phyloP scores from a whole-genome alignment of 2,329 filamentous ascomycete genomes.

The Aureobasidium sp. region DNA sequence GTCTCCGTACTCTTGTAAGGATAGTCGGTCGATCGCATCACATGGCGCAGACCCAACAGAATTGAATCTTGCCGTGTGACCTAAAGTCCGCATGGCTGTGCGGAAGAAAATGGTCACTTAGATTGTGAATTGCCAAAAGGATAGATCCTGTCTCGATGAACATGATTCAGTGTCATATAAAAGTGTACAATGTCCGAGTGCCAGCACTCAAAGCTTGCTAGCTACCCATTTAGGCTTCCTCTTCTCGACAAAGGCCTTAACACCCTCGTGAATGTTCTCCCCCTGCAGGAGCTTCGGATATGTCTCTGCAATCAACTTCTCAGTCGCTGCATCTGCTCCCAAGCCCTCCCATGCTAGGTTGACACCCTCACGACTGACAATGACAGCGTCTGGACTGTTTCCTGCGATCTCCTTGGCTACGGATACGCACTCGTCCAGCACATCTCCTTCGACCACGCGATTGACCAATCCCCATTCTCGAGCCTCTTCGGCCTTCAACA shows the following conservation, averaged over 20 bases:
- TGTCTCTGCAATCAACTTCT: slow-evolving; percentile 51
- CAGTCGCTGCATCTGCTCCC: slow-evolving; percentile 57
- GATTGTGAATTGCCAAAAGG: no score
- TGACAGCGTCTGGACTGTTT: slow-evolving; percentile 64
- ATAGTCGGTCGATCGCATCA: no score
- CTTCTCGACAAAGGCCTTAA: slow-evolving; percentile 71
- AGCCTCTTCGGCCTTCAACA: slow-evolving; percentile 54
- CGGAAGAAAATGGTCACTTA: no score
- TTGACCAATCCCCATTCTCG: slow-evolving; percentile 64
- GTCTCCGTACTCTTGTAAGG: no score
- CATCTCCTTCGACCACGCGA: slow-evolving; percentile 46
- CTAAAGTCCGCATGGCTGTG: no score
- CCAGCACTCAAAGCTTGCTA: slow-evolving; percentile 23
- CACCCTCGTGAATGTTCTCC: slow-evolving; percentile 68
- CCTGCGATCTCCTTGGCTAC: slow-evolving; percentile 56
- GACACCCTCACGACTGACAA: slow-evolving; percentile 66
- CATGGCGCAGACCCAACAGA: no score
- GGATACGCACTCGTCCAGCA: slow-evolving; percentile 53
- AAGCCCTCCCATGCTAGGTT: slow-evolving; percentile 65
- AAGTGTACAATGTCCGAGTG: background rate
- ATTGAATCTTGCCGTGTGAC: no score
- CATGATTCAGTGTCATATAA: background rate
- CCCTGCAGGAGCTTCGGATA: slow-evolving; percentile 55
- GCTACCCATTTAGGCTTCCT: slow-evolving; percentile 60
- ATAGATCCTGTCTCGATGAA: no score